Base-by-base conservation (phyloP, 441 rosid species). In the Pelargonium cotyledonis region DNA sequence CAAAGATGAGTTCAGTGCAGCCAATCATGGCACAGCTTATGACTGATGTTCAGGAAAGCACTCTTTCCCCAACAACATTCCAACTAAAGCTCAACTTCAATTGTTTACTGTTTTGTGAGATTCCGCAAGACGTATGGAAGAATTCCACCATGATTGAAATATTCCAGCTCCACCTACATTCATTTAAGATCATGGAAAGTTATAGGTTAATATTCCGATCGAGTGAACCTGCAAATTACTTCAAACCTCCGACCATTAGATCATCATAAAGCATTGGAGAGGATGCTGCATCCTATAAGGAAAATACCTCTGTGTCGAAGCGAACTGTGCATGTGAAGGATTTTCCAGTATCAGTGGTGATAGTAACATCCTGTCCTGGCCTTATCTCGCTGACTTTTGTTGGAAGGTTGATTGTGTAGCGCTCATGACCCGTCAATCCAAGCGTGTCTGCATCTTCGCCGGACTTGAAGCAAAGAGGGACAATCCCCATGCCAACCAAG, bases 101-200 rank as follows among this genome's bases (percentile, higher is more conserved):
- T 1, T n/a, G 6, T 31, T 73, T 68, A 83, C 75, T 79, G 75
- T 69, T 74, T 70, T 70, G 74, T 85, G 75, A 84, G 78, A 74
- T 79, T 81, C 29, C 85, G 68, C 58, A 81, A 70, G 29, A 81
- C 88, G 10, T 68, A 84, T n/a, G 79, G 87, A 55, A 81, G 87
- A 72, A 85, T 83, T 73, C 90, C 90, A 31, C 90, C 92, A 19
- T 85, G 86, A 29, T 83, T 70, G 46, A 82, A 88, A 69, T 84
- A 83, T n/a, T 82, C 85, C 69, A 85, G 66, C 53, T 88, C 88
- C 73, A 85, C 86, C 86, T 83, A 72, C 76, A 75, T 63, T 26
- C 76, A 75, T 63, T 26, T 12, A 12, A 8, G 6, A 21, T 15
- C 21, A 18, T 29, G 66, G 49, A 16, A 10, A 61, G 6, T 63